Evolutionary conservation across 306 rosid species (phyloP).

Genomic region (Medicago truncatula): MtrunA17r5.0-ANR NC_053048.1:52841501-52842000

Average conservation of each 20-base stretch:
- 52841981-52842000: not conserved
- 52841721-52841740: not conserved
- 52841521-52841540: not conserved
- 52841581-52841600: not conserved
- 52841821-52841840: not conserved
- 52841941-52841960: not conserved
- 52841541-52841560: not conserved
- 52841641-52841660: not conserved
- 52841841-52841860: not conserved
- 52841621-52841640: no score
- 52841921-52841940: not conserved
- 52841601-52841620: no score
- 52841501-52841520: not conserved
- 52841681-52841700: not conserved
- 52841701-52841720: not conserved
- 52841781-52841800: not conserved
- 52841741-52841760: not conserved
- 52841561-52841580: not conserved
- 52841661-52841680: not conserved
- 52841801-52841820: not conserved
- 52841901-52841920: not conserved
- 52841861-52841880: not conserved
- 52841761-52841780: not conserved
- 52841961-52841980: not conserved
- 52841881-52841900: not conserved